Evolutionary conservation across 345 rosid species (phyloP).

Genomic region (Eucalyptus cloeziana): DNA sequence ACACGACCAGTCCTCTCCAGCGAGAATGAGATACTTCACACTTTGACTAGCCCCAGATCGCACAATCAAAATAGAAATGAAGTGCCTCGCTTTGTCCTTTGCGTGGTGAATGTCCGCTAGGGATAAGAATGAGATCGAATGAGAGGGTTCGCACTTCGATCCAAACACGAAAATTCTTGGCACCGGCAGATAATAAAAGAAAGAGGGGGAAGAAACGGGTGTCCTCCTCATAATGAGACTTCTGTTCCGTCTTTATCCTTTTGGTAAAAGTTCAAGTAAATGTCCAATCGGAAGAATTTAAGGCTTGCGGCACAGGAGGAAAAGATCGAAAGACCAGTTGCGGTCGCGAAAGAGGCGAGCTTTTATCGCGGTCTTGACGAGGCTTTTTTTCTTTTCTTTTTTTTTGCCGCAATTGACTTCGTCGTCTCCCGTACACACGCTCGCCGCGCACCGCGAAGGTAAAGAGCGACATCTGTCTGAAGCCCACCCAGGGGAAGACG

Average conservation of each 20-base stretch:
- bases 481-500: neutral
- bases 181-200: neutral
- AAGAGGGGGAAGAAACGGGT: neutral
- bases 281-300: neutral
- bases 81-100: neutral
- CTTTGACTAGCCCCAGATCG: neutral
- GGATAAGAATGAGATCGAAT: neutral
- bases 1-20: neutral
- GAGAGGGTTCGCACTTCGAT: neutral
- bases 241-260: neutral
- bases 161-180: neutral
- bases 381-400: rapidly evolving
- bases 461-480: neutral
- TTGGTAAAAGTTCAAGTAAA: neutral
- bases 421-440: neutral
- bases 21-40: neutral
- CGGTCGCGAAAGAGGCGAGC: neutral
- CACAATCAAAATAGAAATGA: neutral
- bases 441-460: neutral
- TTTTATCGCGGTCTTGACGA: neutral
- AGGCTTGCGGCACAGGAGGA: neutral
- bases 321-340: neutral
- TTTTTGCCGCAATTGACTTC: neutral
- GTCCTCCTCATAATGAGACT: neutral
- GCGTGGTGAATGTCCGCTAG: neutral